phyloP scores from a whole-genome alignment of 352 stramenopile species.

The Globisporangium heterothallicum region DNA sequence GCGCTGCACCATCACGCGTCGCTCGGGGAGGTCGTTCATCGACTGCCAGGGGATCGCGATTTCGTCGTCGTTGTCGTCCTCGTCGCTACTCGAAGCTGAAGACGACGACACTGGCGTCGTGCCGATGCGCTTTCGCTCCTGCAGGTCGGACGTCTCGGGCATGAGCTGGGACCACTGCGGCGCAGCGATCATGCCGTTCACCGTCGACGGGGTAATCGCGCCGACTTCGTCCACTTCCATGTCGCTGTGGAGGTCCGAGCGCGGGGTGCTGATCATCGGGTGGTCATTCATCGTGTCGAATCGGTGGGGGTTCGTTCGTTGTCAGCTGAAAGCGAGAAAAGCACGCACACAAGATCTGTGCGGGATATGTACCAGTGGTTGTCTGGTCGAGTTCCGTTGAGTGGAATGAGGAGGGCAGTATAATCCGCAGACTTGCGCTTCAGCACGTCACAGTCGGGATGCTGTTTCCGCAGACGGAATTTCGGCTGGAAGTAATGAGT shows the following conservation, averaged over 20 bases:
- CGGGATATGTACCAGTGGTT: slow-evolving; percentile 4
- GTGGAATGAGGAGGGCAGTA: too few relatives aligned
- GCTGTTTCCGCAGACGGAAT: too few relatives aligned
- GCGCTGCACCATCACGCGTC: slow-evolving; percentile 62
- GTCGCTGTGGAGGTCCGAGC: neutral
- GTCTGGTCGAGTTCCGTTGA: neutral
- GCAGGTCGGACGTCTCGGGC: slow-evolving; percentile 19
- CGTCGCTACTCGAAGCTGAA: slow-evolving; percentile 12
- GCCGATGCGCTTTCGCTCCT: slow-evolving; percentile 16
- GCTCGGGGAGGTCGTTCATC: slow-evolving; percentile 46
- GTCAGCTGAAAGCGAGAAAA: too few relatives aligned
- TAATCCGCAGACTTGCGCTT: too few relatives aligned
- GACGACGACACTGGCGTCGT: slow-evolving; percentile 14
- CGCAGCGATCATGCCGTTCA: slow-evolving; percentile 14
- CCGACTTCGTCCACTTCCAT: neutral
- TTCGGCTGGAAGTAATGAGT: neutral
- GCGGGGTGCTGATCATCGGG: slow-evolving; percentile 1
- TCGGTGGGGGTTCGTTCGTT: too few relatives aligned
- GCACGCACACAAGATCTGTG: too few relatives aligned
- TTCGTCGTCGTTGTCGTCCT: slow-evolving; percentile 4
- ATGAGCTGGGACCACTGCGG: slow-evolving; percentile 26
- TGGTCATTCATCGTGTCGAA: too few relatives aligned
- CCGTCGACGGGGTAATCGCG: slow-evolving; percentile 18
- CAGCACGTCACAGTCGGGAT: too few relatives aligned
- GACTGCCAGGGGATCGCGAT: slow-evolving; percentile 48